phyloP scores from a whole-genome alignment of 2,329 filamentous ascomycete species.

The Talaromyces verruculosus region DNA sequence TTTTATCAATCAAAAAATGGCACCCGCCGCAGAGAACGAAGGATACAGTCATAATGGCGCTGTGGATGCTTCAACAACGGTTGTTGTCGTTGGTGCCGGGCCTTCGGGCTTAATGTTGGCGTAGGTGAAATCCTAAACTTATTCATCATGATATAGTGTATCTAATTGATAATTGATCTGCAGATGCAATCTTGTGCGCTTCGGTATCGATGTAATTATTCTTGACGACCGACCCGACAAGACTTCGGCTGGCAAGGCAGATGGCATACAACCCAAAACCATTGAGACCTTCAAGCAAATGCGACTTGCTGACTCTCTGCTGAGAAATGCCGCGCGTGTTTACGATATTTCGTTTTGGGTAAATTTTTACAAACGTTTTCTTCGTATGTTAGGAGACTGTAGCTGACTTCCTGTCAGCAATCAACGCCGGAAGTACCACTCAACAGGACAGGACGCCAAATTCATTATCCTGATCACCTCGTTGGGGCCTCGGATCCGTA shows the following conservation, averaged over 20 bases:
- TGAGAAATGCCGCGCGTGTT: constrained; percentile 67
- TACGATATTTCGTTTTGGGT: constrained; percentile 76
- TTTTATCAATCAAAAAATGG: not conserved
- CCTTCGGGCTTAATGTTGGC: constrained; percentile 48
- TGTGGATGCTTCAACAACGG: not conserved
- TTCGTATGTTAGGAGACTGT: not conserved
- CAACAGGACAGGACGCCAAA: constrained; percentile 59
- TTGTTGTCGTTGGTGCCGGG: constrained; percentile 43
- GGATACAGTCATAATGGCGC: not conserved
- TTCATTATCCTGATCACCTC: constrained; percentile 61
- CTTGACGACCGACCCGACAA: constrained; percentile 68
- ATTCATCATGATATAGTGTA: not conserved
- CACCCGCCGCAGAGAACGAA: not conserved
- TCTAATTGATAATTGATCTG: constrained; percentile 6
- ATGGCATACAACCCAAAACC: constrained; percentile 74
- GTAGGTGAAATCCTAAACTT: constrained; percentile 27
- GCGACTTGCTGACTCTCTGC: constrained; percentile 66
- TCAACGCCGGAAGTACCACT: constrained; percentile 52
- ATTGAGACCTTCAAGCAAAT: constrained; percentile 76
- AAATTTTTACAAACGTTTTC: constrained; percentile 28
- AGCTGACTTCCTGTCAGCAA: constrained; percentile 24
- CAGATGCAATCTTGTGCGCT: constrained; percentile 61
- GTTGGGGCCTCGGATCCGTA: constrained; percentile 56
- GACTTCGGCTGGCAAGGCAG: constrained; percentile 67
- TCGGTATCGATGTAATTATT: constrained; percentile 64